Conservation (phyloP, 2,329 filamentous ascomycete genomes). For the Botrytis medusae region DNA sequence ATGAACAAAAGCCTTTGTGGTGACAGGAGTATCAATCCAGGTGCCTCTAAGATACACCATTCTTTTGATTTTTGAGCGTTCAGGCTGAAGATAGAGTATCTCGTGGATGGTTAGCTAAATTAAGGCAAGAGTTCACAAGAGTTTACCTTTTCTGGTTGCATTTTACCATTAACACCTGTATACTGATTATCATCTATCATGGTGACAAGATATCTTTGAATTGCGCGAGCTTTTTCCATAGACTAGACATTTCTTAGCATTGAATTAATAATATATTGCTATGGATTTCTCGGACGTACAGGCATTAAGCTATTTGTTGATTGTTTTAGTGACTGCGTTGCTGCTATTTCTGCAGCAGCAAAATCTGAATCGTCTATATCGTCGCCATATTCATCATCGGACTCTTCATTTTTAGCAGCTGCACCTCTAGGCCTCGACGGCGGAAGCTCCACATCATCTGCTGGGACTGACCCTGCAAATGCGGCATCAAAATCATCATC, state of each 20-base stretch:
- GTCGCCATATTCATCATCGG: conserved; percentile 73
- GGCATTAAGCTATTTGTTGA: conserved; percentile 41
- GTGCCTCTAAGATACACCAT: conserved; percentile 77
- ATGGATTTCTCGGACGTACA: conserved; percentile 53
- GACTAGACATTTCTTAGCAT: conserved; percentile 69
- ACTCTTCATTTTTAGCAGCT: conserved; percentile 45
- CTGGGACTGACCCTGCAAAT: conserved; percentile 16
- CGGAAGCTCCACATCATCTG: conserved; percentile 42
- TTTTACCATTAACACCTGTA: conserved; percentile 58
- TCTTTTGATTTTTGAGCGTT: conserved; percentile 64
- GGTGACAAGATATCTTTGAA: conserved; percentile 83
- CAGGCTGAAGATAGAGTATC: conserved; percentile 80
- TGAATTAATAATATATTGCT: conserved; percentile 31
- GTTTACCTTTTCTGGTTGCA: conserved; percentile 69
- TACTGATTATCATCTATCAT: conserved; percentile 71
- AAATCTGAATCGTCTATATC: conserved; percentile 67
- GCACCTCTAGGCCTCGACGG: conserved; percentile 11
- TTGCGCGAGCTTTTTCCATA: conserved; percentile 66
- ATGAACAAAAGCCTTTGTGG: conserved; percentile 75
- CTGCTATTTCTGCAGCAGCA: conserved; percentile 71
- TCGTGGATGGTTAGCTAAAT: conserved; percentile 42
- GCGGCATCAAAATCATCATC: conserved; percentile 48
- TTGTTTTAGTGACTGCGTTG: conserved; percentile 61
- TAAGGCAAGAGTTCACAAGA: neutral
- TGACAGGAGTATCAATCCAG: conserved; percentile 81